Conservation (phyloP, 805 yeast species). For the Lachancea lanzarotensis region DNA sequence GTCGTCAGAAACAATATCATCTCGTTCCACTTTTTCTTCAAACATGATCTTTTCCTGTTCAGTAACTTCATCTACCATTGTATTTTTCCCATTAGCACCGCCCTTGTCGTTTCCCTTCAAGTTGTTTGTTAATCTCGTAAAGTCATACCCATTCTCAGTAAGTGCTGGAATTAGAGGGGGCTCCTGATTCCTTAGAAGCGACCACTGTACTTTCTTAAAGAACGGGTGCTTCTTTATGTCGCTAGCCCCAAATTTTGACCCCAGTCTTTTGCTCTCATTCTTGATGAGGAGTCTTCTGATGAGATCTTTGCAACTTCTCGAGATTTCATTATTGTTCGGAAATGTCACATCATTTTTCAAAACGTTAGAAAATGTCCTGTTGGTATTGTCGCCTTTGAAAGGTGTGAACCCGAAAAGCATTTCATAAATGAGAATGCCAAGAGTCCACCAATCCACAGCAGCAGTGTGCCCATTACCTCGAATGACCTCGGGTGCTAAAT, state of each 20-base stretch:
- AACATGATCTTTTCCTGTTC: constrained; percentile 27
- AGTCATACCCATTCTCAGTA: constrained; percentile 46
- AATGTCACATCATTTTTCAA: constrained; percentile 78
- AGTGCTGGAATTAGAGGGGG: constrained; percentile 95
- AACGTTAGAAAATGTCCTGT: constrained; percentile 82
- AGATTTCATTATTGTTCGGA: constrained; percentile 58
- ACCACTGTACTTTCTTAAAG: constrained; percentile 93
- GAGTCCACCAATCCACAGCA: constrained; percentile 99
- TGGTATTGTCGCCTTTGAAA: constrained; percentile 84
- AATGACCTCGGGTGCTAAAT: constrained; percentile 97
- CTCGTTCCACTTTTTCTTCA: constrained; percentile 31
- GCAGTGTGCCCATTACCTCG: constrained; percentile 96
- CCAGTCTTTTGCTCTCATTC: constrained; percentile 83
- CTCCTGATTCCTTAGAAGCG: constrained; percentile 79
- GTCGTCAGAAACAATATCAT: constrained; percentile 34
- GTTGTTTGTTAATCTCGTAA: constrained; percentile 33
- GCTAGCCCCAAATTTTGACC: constrained; percentile 90
- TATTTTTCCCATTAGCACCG: constrained; percentile 18
- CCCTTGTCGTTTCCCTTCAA: constrained; percentile 17
- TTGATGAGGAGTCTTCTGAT: constrained; percentile 78
- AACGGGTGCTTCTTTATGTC: constrained; percentile 89
- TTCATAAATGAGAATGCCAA: constrained; percentile 87
- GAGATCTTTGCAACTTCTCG: constrained; percentile 71
- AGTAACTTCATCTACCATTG: constrained; percentile 13
- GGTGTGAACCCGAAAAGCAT: constrained; percentile 97